These are phyloP conservation scores for Hygrophorus russula DNA, from an alignment of 768 basidiomycete genomes.

Conservation along the genomic window DNA sequence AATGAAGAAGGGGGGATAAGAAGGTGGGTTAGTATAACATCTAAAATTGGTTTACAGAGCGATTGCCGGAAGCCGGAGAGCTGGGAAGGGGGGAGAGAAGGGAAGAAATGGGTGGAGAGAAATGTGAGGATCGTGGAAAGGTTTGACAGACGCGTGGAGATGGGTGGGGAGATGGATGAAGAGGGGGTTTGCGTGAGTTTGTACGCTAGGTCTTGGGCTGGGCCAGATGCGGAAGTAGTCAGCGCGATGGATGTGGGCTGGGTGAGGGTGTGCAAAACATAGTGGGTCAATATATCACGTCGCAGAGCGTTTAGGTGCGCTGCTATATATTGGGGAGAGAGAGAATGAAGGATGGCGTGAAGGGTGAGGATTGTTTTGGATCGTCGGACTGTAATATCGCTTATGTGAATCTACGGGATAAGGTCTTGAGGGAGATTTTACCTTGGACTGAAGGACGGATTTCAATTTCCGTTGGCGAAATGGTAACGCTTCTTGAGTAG, in stretches of 20 bases:
- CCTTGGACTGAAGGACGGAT: constrained; percentile 42
- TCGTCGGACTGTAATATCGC: constrained; percentile 37
- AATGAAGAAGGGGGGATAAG: constrained; percentile 62
- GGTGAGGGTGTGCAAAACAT: constrained; percentile 46
- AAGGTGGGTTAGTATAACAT: constrained; percentile 51
- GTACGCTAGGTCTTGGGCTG: constrained; percentile 20
- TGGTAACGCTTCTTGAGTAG: constrained; percentile 44
- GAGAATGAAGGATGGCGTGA: constrained; percentile 43
- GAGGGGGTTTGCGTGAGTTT: constrained; percentile 37
- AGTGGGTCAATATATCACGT: constrained; percentile 49
- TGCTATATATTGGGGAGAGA: constrained; percentile 42
- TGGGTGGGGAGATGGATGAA: constrained; percentile 28
- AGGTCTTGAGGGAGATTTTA: too few species aligned
- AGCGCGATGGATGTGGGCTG: constrained; percentile 36
- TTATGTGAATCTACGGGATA: background rate
- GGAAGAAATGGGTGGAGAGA: constrained; percentile 45
- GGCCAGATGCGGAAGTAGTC: constrained; percentile 15
- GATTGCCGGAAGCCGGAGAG: constrained; percentile 36
- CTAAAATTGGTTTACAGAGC: constrained; percentile 49
- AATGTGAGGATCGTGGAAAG: constrained; percentile 52
- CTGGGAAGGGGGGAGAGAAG: constrained; percentile 39
- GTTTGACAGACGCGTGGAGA: constrained; percentile 37
- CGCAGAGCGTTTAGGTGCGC: constrained; percentile 46
- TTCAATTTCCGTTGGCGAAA: constrained; percentile 37
- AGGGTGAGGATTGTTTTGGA: constrained; percentile 41